Evolutionary conservation across 345 rosid species (phyloP).

Genomic region (Corymbia maculata): DNA sequence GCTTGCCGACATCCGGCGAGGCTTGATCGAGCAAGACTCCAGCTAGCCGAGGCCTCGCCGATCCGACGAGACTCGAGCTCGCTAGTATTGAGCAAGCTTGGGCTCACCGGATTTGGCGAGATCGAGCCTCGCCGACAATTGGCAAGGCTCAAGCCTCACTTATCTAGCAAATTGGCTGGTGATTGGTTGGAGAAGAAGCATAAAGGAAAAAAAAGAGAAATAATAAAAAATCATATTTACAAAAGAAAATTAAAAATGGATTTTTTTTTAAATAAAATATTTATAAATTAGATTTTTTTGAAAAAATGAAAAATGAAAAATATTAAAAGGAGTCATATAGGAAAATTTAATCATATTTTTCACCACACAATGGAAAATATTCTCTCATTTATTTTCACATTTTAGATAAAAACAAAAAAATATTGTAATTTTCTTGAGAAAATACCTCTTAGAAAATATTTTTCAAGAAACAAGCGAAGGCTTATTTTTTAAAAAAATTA

Average conservation of each 20-base stretch:
- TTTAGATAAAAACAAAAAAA: background rate
- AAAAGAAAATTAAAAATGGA: no score
- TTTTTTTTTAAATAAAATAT: no score
- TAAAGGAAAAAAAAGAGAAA: no score
- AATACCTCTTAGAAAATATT: background rate
- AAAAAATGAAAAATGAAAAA: no score
- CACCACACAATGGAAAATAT: background rate
- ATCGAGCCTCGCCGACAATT: no score
- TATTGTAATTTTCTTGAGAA: background rate
- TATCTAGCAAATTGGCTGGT: fast-evolving
- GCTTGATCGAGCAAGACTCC: background rate
- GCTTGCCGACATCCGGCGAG: background rate
- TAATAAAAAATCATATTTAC: no score
- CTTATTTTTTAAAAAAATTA: background rate
- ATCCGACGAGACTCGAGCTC: background rate
- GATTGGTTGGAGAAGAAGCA: no score
- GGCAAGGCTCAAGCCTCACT: no score
- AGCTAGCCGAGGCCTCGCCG: background rate
- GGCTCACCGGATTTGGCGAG: background rate
- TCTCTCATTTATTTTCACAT: no score
- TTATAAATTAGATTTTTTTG: no score
- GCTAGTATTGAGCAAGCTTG: no score
- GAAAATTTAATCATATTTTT: background rate
- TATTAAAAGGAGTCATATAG: background rate
- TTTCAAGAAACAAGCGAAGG: background rate